Conservation (phyloP, 2,329 filamentous ascomycete species). For the Zalaria sp. region DNA sequence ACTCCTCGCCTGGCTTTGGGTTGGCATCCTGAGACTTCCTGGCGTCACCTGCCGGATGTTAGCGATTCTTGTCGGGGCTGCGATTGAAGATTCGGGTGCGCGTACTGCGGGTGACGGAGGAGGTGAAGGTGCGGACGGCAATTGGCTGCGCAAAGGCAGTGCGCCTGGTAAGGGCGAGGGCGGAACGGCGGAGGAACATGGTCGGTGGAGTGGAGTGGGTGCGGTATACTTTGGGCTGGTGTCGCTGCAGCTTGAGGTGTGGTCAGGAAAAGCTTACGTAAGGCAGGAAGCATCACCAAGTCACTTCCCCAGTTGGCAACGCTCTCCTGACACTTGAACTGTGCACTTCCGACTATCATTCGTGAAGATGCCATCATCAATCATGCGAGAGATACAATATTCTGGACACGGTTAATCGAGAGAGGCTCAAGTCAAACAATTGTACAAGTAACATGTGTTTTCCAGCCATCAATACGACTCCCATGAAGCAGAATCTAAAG, state of each 20-base stretch:
- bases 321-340: no score
- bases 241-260: not conserved
- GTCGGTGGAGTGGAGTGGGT: conserved; percentile 6
- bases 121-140: conserved; percentile 31
- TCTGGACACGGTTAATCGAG: no score
- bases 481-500: no score
- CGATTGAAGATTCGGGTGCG: conserved; percentile 1
- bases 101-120: conserved; percentile 33
- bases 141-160: conserved; percentile 22
- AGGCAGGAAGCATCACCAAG: no score
- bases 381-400: no score
- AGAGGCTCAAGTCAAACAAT: no score
- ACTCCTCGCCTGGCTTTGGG: conserved; percentile 22
- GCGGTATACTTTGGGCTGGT: not conserved
- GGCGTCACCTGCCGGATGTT: conserved; percentile 14
- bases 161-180: conserved; percentile 31
- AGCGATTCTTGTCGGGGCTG: conserved; percentile 5
- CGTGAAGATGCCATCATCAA: no score
- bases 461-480: no score
- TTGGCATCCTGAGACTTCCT: conserved; percentile 14
- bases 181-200: conserved; percentile 37
- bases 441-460: no score
- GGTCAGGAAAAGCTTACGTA: not conserved
- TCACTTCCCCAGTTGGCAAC: no score
- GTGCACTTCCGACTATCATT: no score